Evolutionary conservation across 108 stramenopile genomes (phyloP), one percentile per base, ranked within the genome.

Genomic region (Chaetoceros tenuissimus): DNA sequence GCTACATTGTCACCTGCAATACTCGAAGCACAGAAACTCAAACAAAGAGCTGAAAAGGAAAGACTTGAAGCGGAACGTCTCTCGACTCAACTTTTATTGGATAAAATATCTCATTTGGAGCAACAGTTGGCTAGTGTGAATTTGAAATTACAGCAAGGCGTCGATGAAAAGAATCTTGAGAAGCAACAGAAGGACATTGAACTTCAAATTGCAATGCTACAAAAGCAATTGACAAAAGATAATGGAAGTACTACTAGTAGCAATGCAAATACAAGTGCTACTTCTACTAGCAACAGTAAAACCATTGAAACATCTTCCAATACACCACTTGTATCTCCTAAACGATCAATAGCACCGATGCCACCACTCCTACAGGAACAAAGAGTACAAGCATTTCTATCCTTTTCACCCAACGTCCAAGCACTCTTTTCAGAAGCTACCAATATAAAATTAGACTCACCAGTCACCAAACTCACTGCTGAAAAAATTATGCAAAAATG

Each of bases 21-120:
- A n/a, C n/a, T n/a, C n/a, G 59, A 74, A 57, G 78, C 66, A 19
- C 63, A 70, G 47, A 28, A 56, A 40, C 47, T 83, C 19, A 60
- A 66, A 48, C 63, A 64, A 28, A 71, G 71, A 44, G 82, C 82
- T 1, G 71, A 60, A 30, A 59, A 65, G 21, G 63, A 77, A 48
- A 63, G 82, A 44, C 29, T 80, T 31, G 76, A 84, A 50, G 82
- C 82, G 16, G 82, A 80, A 40, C 56, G 69, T 50, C 57, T 66
- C 45, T 63, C 72, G 26, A 65, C 63, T 10, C 52, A 57, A 27
- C 59, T 84, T 20, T 74, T 69, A 1, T 48, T 84, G 28, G 60
- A 78, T 28, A 84, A 84, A 59, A 84, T 84, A 43, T 46, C 48
- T 20, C 56, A 51, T 31, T 57, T 84, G 17, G 74, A 75, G 30